Evolutionary conservation across 176 grass and related monocot genomes (phyloP).

Genomic region (Aechmea fasciata): DNA sequence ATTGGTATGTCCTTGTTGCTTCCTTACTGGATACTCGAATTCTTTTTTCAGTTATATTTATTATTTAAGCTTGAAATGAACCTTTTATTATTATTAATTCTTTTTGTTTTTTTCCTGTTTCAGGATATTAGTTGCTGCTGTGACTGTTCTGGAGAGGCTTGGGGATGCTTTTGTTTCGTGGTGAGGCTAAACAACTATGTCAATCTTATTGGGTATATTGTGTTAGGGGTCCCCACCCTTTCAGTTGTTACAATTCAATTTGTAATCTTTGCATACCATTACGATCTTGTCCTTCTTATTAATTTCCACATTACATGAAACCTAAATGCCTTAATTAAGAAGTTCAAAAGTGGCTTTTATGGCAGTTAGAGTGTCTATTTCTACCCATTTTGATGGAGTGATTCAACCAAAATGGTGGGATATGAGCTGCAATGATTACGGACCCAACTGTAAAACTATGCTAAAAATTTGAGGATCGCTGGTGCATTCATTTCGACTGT

Average conservation of each 20-base stretch:
- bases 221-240: neutral
- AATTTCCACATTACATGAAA: no score
- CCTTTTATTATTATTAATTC: conserved; percentile 14
- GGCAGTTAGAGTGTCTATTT: no score
- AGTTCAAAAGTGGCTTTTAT: no score
- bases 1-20: conserved; percentile 50
- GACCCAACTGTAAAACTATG: no score
- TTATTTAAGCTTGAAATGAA: neutral
- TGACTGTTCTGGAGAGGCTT: conserved; percentile 92
- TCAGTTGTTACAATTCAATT: neutral
- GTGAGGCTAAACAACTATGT: conserved; percentile 32
- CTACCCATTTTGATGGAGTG: no score
- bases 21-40: neutral
- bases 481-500: no score
- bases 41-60: neutral
- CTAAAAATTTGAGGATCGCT: no score
- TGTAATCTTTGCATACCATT: no score
- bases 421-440: no score
- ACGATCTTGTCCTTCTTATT: no score
- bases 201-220: neutral
- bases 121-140: conserved; percentile 85
- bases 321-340: no score
- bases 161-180: conserved; percentile 89
- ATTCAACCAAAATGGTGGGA: no score
- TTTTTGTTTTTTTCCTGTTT: conserved; percentile 18